Percentiles rank a stretch among this genome's conserved stretches.
These are phyloP conservation scores for Candida golubevii DNA, from an alignment of 805 yeast species.

Conservation along the genomic window DNA sequence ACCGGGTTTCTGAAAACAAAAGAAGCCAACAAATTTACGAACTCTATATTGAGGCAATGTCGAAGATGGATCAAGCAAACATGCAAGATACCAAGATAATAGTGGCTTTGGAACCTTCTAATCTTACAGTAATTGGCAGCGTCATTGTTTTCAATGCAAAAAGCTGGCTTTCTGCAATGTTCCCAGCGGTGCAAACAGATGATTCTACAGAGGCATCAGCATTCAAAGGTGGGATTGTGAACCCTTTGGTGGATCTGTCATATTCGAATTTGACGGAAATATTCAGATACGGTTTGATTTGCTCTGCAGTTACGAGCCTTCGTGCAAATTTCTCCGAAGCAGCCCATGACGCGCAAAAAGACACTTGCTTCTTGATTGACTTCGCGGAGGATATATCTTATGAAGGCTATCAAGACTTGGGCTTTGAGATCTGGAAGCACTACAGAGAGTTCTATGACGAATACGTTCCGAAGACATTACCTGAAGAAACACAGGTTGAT, in stretches of 20 bases:
- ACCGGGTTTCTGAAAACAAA: conserved; percentile 16
- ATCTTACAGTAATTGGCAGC: conserved; percentile 50
- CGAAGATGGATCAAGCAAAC: conserved; percentile 24
- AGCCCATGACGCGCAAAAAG: conserved; percentile 19
- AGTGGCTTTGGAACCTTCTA: conserved; percentile 51
- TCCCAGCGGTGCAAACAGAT: conserved; percentile 47
- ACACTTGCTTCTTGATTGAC: conserved; percentile 36
- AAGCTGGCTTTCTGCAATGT: conserved; percentile 43
- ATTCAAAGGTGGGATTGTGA: conserved; percentile 48
- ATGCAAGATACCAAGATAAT: conserved; percentile 41
- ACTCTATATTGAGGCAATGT: conserved; percentile 37
- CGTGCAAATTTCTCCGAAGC: conserved; percentile 25
- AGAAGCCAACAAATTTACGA: conserved; percentile 20
- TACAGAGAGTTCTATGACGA: conserved; percentile 35
- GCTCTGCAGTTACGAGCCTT: conserved; percentile 32
- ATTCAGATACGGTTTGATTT: conserved; percentile 52
- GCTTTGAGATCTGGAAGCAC: conserved; percentile 37
- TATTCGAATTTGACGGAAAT: conserved; percentile 51
- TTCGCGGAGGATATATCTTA: conserved; percentile 31
- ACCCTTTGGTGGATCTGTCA: conserved; percentile 49
- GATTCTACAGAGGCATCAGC: conserved; percentile 10
- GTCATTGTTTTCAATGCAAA: conserved; percentile 44
- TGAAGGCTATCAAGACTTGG: conserved; percentile 38
- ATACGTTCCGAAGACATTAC: conserved; percentile 1
- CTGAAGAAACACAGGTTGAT: too few species aligned